Conservation (phyloP, 2,329 filamentous ascomycete genomes). For the Thermoascus crustaceus region DNA sequence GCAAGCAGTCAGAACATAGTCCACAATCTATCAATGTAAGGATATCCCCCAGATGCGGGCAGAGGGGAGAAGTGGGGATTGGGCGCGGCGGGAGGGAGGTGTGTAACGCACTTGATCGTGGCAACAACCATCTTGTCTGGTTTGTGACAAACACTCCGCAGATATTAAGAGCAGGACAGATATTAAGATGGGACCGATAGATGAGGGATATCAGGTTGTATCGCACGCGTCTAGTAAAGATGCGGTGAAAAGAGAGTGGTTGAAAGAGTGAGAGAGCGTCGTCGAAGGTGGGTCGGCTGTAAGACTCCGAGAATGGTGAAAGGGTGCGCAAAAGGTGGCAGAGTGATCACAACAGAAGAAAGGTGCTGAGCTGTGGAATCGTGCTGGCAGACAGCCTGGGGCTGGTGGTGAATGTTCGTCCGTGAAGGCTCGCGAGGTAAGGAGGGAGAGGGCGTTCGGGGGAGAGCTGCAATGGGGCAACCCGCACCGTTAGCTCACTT, state of each 20-base stretch:
- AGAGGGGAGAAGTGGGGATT: constrained; percentile 6
- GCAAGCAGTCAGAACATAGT: constrained; percentile 13
- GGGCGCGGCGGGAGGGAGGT: constrained; percentile 4
- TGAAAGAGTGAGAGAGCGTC: not conserved
- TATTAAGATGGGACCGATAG: constrained; percentile 14
- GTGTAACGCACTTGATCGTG: constrained; percentile 51
- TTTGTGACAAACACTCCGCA: constrained; percentile 1
- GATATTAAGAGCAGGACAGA: not conserved
- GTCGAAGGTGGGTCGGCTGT: not conserved
- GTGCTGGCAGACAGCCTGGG: not conserved
- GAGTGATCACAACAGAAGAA: not conserved
- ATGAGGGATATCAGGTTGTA: constrained; percentile 12
- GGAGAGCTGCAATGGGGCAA: constrained; percentile 6
- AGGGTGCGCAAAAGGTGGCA: not conserved
- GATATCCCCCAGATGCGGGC: constrained; percentile 4
- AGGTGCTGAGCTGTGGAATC: not conserved
- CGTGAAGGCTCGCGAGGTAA: constrained; percentile 3
- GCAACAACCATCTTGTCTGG: constrained; percentile 49
- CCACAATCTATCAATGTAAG: constrained; percentile 5
- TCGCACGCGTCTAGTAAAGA: constrained; percentile 2
- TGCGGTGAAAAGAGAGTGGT: constrained; percentile 4
- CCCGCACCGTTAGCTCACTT: constrained; percentile 5
- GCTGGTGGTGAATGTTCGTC: not conserved
- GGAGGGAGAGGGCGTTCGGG: constrained; percentile 2
- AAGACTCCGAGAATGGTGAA: not conserved